Percentiles rank a stretch among this genome's conserved stretches.
phyloP scores from a whole-genome alignment of 352 stramenopile species.

The Pythium sukuiense region DNA sequence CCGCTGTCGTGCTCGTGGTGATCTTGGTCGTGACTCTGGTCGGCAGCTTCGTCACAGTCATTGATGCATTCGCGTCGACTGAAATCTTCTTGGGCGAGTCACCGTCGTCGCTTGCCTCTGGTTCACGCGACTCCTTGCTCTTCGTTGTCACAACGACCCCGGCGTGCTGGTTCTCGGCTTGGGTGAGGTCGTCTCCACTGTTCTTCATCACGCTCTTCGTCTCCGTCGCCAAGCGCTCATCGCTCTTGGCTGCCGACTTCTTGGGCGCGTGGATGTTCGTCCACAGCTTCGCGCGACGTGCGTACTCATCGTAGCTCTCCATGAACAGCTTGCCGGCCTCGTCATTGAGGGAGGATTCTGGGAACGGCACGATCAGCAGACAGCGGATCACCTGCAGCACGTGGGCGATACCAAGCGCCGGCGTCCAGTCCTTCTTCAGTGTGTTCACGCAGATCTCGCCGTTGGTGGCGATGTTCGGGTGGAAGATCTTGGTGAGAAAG shows the following conservation, averaged over 20 bases:
- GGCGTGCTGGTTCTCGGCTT: neutral
- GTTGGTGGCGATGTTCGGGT: constrained; percentile 97
- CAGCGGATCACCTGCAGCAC: constrained; percentile 98
- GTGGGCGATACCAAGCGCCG: constrained; percentile 93
- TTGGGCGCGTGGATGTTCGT: constrained; percentile 90
- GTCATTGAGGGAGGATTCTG: constrained; percentile 98
- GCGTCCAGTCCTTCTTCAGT: constrained; percentile 98
- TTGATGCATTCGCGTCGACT: neutral
- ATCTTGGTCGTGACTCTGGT: constrained; percentile 3
- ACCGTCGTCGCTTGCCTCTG: constrained; percentile 3
- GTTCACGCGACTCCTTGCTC: constrained; percentile 4
- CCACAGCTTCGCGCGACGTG: constrained; percentile 85
- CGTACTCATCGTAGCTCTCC: constrained; percentile 98
- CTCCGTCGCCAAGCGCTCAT: constrained; percentile 23
- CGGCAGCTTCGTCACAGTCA: neutral
- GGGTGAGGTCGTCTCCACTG: neutral
- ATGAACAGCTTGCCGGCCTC: constrained; percentile 99
- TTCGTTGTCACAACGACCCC: neutral
- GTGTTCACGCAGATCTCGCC: constrained; percentile 99
- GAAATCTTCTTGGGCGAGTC: neutral
- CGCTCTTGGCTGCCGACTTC: constrained; percentile 23
- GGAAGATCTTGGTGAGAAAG: constrained; percentile 99
- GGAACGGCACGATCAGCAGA: constrained; percentile 99
- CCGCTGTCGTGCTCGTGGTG: constrained; percentile 5
- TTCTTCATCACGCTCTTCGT: constrained; percentile 19